Evolutionary conservation across 2,329 filamentous ascomycete genomes (phyloP), one percentile per base, ranked within the genome.

Genomic region (Tolypocladium pustulatum): DNA sequence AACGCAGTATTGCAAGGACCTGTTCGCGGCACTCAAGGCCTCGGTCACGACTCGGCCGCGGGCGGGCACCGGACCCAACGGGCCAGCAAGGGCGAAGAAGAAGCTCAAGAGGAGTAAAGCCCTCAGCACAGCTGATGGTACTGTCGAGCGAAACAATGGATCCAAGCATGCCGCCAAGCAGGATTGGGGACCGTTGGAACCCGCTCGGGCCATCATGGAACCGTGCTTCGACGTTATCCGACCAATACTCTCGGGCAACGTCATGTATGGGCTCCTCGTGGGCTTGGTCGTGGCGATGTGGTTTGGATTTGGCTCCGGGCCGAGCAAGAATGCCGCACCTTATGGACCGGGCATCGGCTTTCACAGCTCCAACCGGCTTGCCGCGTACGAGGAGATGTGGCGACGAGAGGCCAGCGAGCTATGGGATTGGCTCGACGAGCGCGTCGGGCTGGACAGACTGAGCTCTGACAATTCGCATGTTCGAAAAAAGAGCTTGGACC

Each of bases 321-420:
- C 73, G 13, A 71, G 73, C 63, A 69, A 70, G 57, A 69, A 68
- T 53, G 67, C 72, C 25, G 63, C 70, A 36, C 68, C 70, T 1
- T 77, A 72, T 59, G 72, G 73, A 9, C 71, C 61, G 13, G 66
- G 66, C 17, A 57, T 68, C 27, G 66, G 66, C 34, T 64, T 71
- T 20, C 71, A 71, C 59, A 66, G 67, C 41, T 81, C 89, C 0
- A 85, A 92, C 58, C 83, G 91, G 7, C 75, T 91, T 20, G 85
- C 88, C 2, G 91, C 90, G 0, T 97, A 97, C 70, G 92, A 97
- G 65, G 90, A 96, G 73, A 88, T 97, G 68, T 99, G 93, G 92
- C 81, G 85, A 40, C 79, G 84, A 46, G 91, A 97, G 71, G 92
- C 97, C 70, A 90, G 84, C 63, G 90, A 94, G 66, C 76, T 97